A percentile compares a stretch with the other conserved stretches of the same genome.
phyloP scores from a whole-genome alignment of 805 yeast genomes.

The Pichia manshurica region DNA sequence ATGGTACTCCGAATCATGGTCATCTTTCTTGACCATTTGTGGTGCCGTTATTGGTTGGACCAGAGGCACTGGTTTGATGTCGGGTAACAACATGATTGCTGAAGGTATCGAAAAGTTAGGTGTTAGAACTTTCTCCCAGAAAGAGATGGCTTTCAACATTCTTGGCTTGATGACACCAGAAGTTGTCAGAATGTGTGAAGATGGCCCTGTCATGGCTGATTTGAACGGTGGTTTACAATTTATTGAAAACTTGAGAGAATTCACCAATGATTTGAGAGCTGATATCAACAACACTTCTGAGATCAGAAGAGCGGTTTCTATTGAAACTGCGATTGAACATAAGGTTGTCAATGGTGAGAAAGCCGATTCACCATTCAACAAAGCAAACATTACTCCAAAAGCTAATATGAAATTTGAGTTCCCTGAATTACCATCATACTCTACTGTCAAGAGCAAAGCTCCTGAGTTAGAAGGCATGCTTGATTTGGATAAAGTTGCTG shows the following conservation, averaged over 20 bases:
- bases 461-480: conserved; percentile 84
- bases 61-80: conserved; percentile 99
- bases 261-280: conserved; percentile 72
- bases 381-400: conserved; percentile 80
- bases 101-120: conserved; percentile 95
- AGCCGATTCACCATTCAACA: conserved; percentile 80
- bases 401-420: conserved; percentile 91
- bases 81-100: conserved; percentile 94
- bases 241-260: conserved; percentile 84
- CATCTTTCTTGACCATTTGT: conserved; percentile 85
- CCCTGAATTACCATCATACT: conserved; percentile 80
- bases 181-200: conserved; percentile 81
- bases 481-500: conserved; percentile 87
- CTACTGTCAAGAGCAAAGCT: conserved; percentile 60
- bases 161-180: conserved; percentile 89
- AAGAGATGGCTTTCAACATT: conserved; percentile 98
- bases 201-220: conserved; percentile 94
- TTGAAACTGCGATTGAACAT: conserved; percentile 87
- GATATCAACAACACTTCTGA: conserved; percentile 79
- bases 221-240: conserved; percentile 98
- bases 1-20: conserved; percentile 99
- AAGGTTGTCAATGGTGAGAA: conserved; percentile 78
- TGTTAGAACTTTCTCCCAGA: conserved; percentile 96
- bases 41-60: conserved; percentile 99
- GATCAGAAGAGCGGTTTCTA: conserved; percentile 89